Base-by-base conservation (phyloP, 1,139 yeast species). In the Pichia sp. region DNA sequence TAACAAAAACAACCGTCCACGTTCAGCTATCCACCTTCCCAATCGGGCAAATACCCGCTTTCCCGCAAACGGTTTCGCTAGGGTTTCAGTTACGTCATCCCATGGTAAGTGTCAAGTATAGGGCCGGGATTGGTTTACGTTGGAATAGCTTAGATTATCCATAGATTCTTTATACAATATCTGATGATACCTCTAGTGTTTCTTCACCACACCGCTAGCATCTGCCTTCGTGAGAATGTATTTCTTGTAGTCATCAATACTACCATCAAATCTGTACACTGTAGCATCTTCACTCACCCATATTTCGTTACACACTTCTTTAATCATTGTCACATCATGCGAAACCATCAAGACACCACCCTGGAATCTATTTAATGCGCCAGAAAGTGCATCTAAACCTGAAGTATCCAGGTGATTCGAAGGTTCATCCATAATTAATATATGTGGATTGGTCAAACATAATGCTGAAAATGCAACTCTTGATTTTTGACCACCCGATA, bases 311-410 rank as follows among this genome's bases (percentile, higher is more conserved):
- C 96, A 87, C 8, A 91, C 96, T 46, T 76, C 74, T 55, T 83
- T 79, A 55, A 91, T 91, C 55, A 89, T 85, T 21, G 88, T 70
- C 32, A 91, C 96, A 70, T 91, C 98, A 73, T 91, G 98, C 39
- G 96, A 86, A 47, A 91, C 98, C 96, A 91, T 88, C 54, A 91
- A 72, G 27, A 91, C 82, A 63, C 98, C 98, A 60, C 98, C 98
- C 59, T 86, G 76, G 72, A 89, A 91, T 49, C 77, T 79, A 51
- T 73, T 78, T 57, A 91, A 72, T 1, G 97, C 97, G 31, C 83
- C 93, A 7, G 94, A 81, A 50, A 91, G 72, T 1, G 98, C 97
- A 63, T 91, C 98, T 58, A 91, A 71, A 76, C 97, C 98, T 39
- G 94, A 85, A 14, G 96, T 89, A 81, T 91, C 99, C 75, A 91